Evolutionary conservation across 1,284 basidiomycete genomes (phyloP).

Genomic region (Trametes versicolor): DNA sequence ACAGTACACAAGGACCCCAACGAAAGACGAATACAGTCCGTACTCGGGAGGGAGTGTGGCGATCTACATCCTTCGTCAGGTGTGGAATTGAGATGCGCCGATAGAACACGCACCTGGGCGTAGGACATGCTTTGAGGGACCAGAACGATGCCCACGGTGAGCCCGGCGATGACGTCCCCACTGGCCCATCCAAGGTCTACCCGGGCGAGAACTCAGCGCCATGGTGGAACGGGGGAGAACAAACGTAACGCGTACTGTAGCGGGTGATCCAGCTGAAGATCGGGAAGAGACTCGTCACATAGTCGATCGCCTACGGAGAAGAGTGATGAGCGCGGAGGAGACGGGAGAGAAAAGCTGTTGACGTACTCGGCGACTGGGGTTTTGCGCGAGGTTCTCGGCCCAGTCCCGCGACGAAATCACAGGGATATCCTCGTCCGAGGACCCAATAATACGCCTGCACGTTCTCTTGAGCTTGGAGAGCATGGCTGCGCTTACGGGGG

Average conservation of each 20-base stretch:
- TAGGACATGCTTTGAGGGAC: slow-evolving; percentile 91
- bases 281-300: slow-evolving; percentile 79
- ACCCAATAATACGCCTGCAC: slow-evolving; percentile 64
- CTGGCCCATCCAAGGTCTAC: slow-evolving; percentile 74
- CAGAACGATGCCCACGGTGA: slow-evolving; percentile 91
- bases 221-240: not conserved
- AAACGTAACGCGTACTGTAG: slow-evolving; percentile 66
- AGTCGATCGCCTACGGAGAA: slow-evolving; percentile 58
- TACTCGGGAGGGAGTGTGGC: slow-evolving; percentile 88
- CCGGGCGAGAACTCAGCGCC: not conserved
- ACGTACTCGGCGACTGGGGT: slow-evolving; percentile 50
- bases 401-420: slow-evolving; percentile 64
- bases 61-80: slow-evolving; percentile 59
- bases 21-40: slow-evolving; percentile 95
- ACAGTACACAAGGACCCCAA: slow-evolving; percentile 86
- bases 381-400: slow-evolving; percentile 47
- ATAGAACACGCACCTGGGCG: slow-evolving; percentile 58
- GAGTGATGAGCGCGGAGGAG: slow-evolving; percentile 7
- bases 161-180: slow-evolving; percentile 86
- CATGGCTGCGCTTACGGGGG: slow-evolving; percentile 44
- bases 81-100: not conserved
- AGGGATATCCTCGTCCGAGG: slow-evolving; percentile 66
- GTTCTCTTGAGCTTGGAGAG: slow-evolving; percentile 53
- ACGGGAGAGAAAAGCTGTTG: slow-evolving; percentile 13
- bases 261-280: slow-evolving; percentile 83